Evolutionary conservation across 2,329 filamentous ascomycete genomes (phyloP), one percentile per base, ranked within the genome.

Genomic region (Corynespora cassiicola): DNA sequence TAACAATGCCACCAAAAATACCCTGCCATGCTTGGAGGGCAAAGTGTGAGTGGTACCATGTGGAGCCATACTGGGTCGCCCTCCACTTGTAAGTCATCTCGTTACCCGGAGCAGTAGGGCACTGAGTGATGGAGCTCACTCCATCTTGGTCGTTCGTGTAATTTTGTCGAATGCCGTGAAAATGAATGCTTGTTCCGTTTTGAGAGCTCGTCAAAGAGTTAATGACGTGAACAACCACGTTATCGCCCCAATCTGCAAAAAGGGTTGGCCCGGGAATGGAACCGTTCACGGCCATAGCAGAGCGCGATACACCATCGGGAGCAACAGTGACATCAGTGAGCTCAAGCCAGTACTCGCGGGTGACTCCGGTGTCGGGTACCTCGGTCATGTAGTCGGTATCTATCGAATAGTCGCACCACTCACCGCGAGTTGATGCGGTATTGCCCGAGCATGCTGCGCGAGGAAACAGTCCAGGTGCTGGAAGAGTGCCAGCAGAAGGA

Each of bases 281-380:
- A 5, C 71, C 70, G 42, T 76, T 75, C 48, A 75, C 40, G 17
- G 58, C 51, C 56, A 64, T 61, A 51, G 34, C 67, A 1, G 55
- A 50, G 16, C 61, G 56, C 3, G 53, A 56, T 3, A 81, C 79
- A 14, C 82, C 81, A 55, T 85, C 82, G 0, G 80, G 79, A 4
- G 72, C 61, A 12, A 72, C 53, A 1, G 69, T 73, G 0, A 63
- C 63, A 22, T 75, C 71, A 4, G 63, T 66, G 20, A 75, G 52
- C 16, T 71, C 67, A 14, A 76, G 61, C 55, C 64, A 70, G 45
- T 75, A 76, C 37, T 70, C 69, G 8, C 81, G 69, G 15, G 77
- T 80, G 2, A 81, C 74, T 9, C 79, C 77, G 0, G 81, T 84
- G 21, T 68, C 63, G 1, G 80, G 79, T 19, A 66, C 65, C 4